Conservation (phyloP, 768 basidiomycete species). For the Russula virescens region DNA sequence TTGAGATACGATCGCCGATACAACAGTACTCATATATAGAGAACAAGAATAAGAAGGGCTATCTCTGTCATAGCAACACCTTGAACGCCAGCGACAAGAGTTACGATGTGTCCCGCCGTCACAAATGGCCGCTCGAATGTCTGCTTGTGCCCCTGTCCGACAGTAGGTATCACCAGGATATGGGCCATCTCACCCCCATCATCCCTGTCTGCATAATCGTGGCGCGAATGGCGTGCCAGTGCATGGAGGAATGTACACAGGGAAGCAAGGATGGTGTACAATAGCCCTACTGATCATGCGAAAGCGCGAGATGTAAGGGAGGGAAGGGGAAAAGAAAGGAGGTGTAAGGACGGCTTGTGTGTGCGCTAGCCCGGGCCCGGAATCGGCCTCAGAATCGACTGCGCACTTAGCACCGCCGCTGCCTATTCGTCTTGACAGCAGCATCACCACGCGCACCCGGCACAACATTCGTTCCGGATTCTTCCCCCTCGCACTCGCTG, state of each 20-base stretch:
- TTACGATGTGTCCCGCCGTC: slow-evolving; percentile 73
- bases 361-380: too few relatives aligned
- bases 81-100: slow-evolving; percentile 53
- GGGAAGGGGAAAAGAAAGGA: not conserved
- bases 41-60: slow-evolving; percentile 55
- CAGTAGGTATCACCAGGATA: slow-evolving; percentile 43
- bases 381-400: too few relatives aligned
- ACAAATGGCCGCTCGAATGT: slow-evolving; percentile 73
- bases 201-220: slow-evolving; percentile 65
- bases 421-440: too few relatives aligned
- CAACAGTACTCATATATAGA: slow-evolving; percentile 27
- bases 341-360: too few relatives aligned
- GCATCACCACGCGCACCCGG: too few relatives aligned
- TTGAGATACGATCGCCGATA: not conserved
- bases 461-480: too few relatives aligned
- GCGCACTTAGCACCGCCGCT: too few relatives aligned
- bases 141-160: slow-evolving; percentile 54
- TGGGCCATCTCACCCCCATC: slow-evolving; percentile 16
- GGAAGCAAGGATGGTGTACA: slow-evolving; percentile 57
- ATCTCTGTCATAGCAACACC: slow-evolving; percentile 62
- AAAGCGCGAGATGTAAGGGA: fast-evolving
- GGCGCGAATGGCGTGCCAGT: slow-evolving; percentile 57
- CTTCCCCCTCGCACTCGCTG: too few relatives aligned
- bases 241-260: slow-evolving; percentile 54
- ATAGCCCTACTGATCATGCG: slow-evolving; percentile 43